Evolutionary conservation across 1,284 basidiomycete species (phyloP).

Genomic region (Wolfiporia cocos): DNA sequence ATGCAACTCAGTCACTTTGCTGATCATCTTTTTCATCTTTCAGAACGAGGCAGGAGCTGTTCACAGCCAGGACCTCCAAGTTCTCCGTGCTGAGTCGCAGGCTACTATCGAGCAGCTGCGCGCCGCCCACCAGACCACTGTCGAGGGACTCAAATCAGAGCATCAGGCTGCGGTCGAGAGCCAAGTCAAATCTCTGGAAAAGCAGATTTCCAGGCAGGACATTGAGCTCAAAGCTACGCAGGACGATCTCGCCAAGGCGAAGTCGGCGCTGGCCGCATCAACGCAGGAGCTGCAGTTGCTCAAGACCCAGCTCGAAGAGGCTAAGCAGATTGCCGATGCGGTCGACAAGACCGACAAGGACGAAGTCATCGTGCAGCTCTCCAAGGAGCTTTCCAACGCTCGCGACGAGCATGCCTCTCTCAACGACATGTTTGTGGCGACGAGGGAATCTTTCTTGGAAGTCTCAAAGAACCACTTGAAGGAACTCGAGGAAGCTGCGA

Average conservation of each 20-base stretch:
- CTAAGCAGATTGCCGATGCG: constrained; percentile 36
- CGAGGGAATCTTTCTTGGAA: constrained; percentile 63
- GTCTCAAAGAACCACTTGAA: constrained; percentile 60
- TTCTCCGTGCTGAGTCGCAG: constrained; percentile 60
- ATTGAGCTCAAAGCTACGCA: constrained; percentile 76
- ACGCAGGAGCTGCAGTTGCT: constrained; percentile 48
- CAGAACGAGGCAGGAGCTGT: constrained; percentile 61
- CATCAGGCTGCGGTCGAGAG: constrained; percentile 52
- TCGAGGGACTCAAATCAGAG: constrained; percentile 57
- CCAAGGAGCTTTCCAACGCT: constrained; percentile 47
- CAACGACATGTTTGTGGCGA: constrained; percentile 54
- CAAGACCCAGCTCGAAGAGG: constrained; percentile 58
- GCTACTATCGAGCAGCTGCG: constrained; percentile 64
- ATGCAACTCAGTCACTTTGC: background rate
- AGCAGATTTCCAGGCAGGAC: constrained; percentile 53
- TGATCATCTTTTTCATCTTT: constrained; percentile 7
- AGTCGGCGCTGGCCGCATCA: constrained; percentile 45
- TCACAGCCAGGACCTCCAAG: constrained; percentile 67
- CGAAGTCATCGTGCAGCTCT: constrained; percentile 49
- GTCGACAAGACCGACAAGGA: constrained; percentile 41
- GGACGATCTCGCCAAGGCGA: constrained; percentile 74
- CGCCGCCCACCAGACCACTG: constrained; percentile 47
- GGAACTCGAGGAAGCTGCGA: constrained; percentile 69
- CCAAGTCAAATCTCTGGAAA: constrained; percentile 53
- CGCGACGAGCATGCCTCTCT: constrained; percentile 61